A percentile compares a stretch with the other conserved stretches of the same genome.
phyloP scores from a whole-genome alignment of 805 yeast genomes.

The Zygosaccharomyces siamensis region DNA sequence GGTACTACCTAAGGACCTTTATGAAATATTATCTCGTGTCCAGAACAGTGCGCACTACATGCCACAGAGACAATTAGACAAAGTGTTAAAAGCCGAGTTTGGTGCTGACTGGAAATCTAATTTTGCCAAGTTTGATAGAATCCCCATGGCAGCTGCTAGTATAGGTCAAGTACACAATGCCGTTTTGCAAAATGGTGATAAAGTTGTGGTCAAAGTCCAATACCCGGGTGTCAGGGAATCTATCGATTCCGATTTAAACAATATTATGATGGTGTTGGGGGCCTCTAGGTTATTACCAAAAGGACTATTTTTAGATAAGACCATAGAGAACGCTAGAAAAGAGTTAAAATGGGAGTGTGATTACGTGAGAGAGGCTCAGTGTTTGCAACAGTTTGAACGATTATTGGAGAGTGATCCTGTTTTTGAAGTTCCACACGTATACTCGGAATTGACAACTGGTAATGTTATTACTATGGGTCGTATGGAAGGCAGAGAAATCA shows the following conservation, averaged over 20 bases:
- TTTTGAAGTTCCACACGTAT: conserved; percentile 78
- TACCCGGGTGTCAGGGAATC: conserved; percentile 95
- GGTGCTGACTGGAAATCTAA: conserved; percentile 73
- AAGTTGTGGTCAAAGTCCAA: conserved; percentile 92
- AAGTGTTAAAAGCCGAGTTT: conserved; percentile 64
- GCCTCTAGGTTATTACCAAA: conserved; percentile 86
- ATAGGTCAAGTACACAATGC: conserved; percentile 96
- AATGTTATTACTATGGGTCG: conserved; percentile 86
- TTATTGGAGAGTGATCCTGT: conserved; percentile 55
- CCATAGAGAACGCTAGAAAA: conserved; percentile 86
- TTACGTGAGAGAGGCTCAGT: conserved; percentile 81
- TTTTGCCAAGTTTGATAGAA: conserved; percentile 72
- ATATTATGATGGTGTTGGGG: conserved; percentile 70
- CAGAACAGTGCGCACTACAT: conserved; percentile 95
- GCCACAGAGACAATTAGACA: conserved; percentile 87
- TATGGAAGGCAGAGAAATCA: conserved; percentile 79
- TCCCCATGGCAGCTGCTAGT: conserved; percentile 95
- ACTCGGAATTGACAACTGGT: conserved; percentile 69
- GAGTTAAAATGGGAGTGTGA: conserved; percentile 98
- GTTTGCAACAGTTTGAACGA: conserved; percentile 61
- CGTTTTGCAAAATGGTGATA: conserved; percentile 55
- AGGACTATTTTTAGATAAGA: conserved; percentile 85
- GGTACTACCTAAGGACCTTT: conserved; percentile 79
- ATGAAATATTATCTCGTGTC: conserved; percentile 71
- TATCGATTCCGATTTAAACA: conserved; percentile 90